Evolutionary conservation across 2,329 filamentous ascomycete species (phyloP).

Genomic region (Diaporthe humulicola): DNA sequence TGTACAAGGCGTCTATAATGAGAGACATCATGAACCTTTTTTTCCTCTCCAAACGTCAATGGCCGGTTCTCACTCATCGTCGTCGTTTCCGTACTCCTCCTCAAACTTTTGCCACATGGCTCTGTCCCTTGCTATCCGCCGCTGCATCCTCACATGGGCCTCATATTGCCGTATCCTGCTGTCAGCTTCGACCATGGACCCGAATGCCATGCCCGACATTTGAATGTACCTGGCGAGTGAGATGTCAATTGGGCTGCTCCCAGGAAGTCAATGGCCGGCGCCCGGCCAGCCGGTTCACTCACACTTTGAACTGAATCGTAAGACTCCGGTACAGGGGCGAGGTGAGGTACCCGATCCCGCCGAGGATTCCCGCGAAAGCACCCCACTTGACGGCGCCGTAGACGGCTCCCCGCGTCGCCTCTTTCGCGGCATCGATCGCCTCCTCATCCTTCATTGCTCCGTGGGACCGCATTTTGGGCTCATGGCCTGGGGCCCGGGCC

Average conservation of each 20-base stretch:
- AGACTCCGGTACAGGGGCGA: conserved; percentile 80
- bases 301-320: conserved; percentile 85
- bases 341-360: conserved; percentile 71
- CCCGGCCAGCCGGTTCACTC: conserved; percentile 51
- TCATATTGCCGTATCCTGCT: conserved; percentile 76
- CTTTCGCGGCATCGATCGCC: conserved; percentile 78
- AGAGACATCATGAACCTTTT: conserved; percentile 24
- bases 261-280: too few species aligned
- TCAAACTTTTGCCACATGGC: conserved; percentile 79
- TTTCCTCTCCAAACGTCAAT: neutral
- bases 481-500: conserved; percentile 26
- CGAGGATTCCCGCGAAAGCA: conserved; percentile 72
- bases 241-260: neutral
- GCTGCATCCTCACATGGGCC: conserved; percentile 72
- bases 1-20: conserved; percentile 35
- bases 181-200: conserved; percentile 83
- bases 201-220: conserved; percentile 88
- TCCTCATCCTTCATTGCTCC: conserved; percentile 75
- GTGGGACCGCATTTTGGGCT: conserved; percentile 60
- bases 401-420: conserved; percentile 76
- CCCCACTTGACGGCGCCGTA: conserved; percentile 81
- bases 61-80: conserved; percentile 48
- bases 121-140: conserved; percentile 72
- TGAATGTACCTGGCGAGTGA: conserved; percentile 75
- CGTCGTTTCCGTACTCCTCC: conserved; percentile 66